Evolutionary conservation across 768 basidiomycete species (phyloP), one percentile per base, ranked within the genome.

Genomic region (Daedaleopsis sinensis): DNA sequence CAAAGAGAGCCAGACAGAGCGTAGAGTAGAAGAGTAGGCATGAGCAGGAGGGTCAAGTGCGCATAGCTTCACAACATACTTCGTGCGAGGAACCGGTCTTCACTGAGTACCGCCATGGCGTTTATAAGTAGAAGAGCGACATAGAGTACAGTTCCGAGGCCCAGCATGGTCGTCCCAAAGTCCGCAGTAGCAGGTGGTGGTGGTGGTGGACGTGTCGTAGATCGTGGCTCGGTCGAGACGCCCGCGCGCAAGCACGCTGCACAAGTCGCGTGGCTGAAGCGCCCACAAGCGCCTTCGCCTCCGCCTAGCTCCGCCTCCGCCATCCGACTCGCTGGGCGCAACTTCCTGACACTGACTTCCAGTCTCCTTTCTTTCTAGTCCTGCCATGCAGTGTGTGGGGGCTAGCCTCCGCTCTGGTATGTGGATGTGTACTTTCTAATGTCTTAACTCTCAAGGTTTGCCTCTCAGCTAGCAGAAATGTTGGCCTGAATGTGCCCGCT

Each of bases 21-120:
- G 53, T 57, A 59, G 43, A 55, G 73, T 60, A 74, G 65, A 51
- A 56, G 59, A 62, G 39, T 21, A 50, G 36, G 19, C 52, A 27
- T n/a, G 27, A 35, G 37, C 49, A 42, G 38, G 38, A 39, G 54
- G 19, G 35, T 43, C 27, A 32, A 57, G 46, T n/a, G 47, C 18
- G n/a, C 13, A 35, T 7, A 21, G 55, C n/a, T 53, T 39, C 43
- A 59, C 24, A 58, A 82, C 90, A 68, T 72, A 96, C 95, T 94
- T 72, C 89, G 82, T 21, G 94, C 90, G 57, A 99, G 87, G 76
- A 99, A 99, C 8, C 96, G 85, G 68, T 99, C 96, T 76, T 99
- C 96, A 70, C 88, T 96, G 63, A 99, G 82, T 59, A 99, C 89
- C 9, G 96, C 96, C 74, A 98, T 86, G 48, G 95, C 93, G 74